A percentile compares a stretch with the other conserved stretches of the same genome.
These are phyloP conservation scores for Chamaecrista fasciculata DNA, from an alignment of 306 rosid species.

Conservation along the genomic window DNA sequence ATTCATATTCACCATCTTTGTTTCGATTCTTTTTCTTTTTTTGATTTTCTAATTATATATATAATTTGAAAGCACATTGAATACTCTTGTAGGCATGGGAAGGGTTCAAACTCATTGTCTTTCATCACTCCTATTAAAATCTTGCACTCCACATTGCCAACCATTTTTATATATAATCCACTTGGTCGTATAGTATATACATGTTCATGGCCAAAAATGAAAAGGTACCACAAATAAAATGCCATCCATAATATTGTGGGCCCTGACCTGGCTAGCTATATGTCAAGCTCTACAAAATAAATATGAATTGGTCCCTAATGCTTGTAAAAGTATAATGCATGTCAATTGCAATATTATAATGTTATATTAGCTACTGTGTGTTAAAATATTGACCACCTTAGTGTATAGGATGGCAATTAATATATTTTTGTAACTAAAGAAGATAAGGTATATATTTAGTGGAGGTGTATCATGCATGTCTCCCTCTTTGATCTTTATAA, in stretches of 20 bases:
- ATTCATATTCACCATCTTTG: too few relatives aligned
- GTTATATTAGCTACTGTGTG: neutral
- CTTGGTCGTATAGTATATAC: neutral
- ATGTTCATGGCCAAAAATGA: constrained; percentile 19
- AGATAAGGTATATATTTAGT: constrained; percentile 34
- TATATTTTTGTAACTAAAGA: constrained; percentile 41
- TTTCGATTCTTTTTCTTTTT: neutral
- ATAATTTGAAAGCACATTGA: constrained; percentile 26
- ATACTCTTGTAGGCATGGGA: constrained; percentile 40
- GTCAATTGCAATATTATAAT: neutral
- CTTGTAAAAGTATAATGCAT: neutral
- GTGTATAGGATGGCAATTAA: constrained; percentile 28
- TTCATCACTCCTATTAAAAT: constrained; percentile 29
- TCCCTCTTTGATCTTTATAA: constrained; percentile 37
- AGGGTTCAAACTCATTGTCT: constrained; percentile 44
- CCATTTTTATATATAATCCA: too few relatives aligned
- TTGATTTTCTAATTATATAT: constrained; percentile 18
- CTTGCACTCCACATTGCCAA: constrained; percentile 54
- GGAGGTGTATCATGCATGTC: constrained; percentile 44
- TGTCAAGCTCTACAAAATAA: too few relatives aligned
- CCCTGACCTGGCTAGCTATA: too few relatives aligned
- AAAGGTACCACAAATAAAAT: constrained; percentile 35
- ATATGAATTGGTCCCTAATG: constrained; percentile 31
- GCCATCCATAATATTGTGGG: constrained; percentile 51
- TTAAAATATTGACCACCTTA: constrained; percentile 20